These are phyloP conservation scores for Nakaseomyces delphensis DNA, from an alignment of 1,139 yeast genomes.

Conservation along the genomic window DNA sequence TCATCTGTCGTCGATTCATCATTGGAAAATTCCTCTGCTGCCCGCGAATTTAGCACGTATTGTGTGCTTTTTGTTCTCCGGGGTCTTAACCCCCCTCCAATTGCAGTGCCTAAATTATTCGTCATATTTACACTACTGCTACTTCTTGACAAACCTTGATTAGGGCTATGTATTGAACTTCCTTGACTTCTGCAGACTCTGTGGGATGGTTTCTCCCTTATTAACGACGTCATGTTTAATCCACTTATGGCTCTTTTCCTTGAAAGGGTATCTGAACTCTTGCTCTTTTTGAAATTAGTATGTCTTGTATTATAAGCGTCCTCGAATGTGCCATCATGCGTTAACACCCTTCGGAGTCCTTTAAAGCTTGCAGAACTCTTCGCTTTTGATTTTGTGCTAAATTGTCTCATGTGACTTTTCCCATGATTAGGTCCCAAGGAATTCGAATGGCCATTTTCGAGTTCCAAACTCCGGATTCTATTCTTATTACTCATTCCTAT, in stretches of 20 bases:
- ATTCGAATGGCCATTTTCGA: neutral
- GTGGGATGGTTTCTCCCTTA: slow-evolving; percentile 19
- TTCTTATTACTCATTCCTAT: slow-evolving; percentile 2
- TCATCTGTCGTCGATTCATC: slow-evolving; percentile 23
- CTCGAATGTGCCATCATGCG: slow-evolving; percentile 21
- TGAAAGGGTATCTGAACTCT: slow-evolving; percentile 26
- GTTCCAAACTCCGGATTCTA: slow-evolving; percentile 3
- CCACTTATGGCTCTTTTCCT: slow-evolving; percentile 28
- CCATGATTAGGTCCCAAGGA: slow-evolving; percentile 2
- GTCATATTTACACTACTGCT: slow-evolving; percentile 6
- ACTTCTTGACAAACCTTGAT: slow-evolving; percentile 3
- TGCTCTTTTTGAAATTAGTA: slow-evolving; percentile 19
- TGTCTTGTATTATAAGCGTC: slow-evolving; percentile 9
- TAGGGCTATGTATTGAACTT: slow-evolving; percentile 11
- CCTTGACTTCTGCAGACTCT: slow-evolving; percentile 12
- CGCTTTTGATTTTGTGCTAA: slow-evolving; percentile 28
- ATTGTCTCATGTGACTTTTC: slow-evolving; percentile 21
- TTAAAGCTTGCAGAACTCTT: slow-evolving; percentile 31
- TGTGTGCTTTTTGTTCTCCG: slow-evolving; percentile 25
- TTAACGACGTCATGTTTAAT: slow-evolving; percentile 28
- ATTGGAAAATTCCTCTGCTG: slow-evolving; percentile 16
- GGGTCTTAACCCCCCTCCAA: slow-evolving; percentile 21
- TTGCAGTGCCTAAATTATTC: slow-evolving; percentile 5
- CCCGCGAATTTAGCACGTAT: slow-evolving; percentile 23
- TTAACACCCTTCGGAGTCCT: slow-evolving; percentile 23